These are phyloP conservation scores for Raffaelea arxii DNA, from an alignment of 2,329 filamentous ascomycete species.

Conservation along the genomic window DNA sequence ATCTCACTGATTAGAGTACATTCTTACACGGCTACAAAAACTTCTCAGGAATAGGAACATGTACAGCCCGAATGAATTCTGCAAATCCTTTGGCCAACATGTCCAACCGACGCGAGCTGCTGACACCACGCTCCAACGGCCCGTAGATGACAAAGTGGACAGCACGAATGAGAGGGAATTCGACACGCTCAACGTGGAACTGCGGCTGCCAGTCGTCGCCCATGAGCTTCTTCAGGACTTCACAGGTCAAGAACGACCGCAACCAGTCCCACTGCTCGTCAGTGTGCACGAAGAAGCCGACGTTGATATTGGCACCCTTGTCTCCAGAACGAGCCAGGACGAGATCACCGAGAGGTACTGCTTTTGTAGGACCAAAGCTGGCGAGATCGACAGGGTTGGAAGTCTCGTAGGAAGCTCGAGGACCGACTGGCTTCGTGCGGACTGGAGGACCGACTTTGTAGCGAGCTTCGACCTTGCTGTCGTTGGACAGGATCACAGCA, in stretches of 20 bases:
- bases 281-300: conserved; percentile 34
- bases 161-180: background rate
- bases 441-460: too few species aligned
- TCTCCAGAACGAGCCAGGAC: conserved; percentile 29
- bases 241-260: conserved; percentile 27
- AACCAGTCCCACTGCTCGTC: conserved; percentile 36
- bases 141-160: background rate
- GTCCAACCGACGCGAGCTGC: background rate
- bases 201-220: conserved; percentile 33
- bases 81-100: background rate
- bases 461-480: too few species aligned
- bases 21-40: too few species aligned
- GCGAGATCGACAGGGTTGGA: conserved; percentile 9
- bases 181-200: conserved; percentile 14
- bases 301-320: conserved; percentile 33
- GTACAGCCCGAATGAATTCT: background rate
- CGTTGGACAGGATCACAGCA: too few species aligned
- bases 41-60: too few species aligned
- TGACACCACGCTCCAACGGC: background rate
- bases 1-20: too few species aligned
- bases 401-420: conserved; percentile 13
- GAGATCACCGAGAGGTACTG: conserved; percentile 19
- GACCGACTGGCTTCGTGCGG: too few species aligned
- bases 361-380: conserved; percentile 11
- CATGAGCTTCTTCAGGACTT: conserved; percentile 26